Base-by-base conservation (phyloP, 2,329 filamentous ascomycete genomes). In the Annulohypoxylon truncatum region DNA sequence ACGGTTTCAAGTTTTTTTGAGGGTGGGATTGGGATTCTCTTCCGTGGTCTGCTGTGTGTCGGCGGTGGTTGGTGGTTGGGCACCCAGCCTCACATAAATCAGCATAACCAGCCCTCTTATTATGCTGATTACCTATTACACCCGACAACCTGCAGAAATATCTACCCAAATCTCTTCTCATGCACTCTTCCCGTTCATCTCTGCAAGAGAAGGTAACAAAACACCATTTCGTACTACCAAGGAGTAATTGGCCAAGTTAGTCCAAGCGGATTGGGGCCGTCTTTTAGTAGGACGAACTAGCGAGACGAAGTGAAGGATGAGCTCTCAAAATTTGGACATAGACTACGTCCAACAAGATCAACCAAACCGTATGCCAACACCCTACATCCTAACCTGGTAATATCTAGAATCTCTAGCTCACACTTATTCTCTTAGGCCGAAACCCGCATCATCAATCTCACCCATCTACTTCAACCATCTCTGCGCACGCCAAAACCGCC, bases 291-390 rank as follows among this genome's bases (percentile, higher is more conserved):
- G 42, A 50, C 26, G 50, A 31, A 44, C 35, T 29, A 44, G 26
- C 24, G 64, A 51, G 51, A 50, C 64, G 50, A 54, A 70, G 59
- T 31, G 35, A 62, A 71, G 61, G n/a, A 72, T 73, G 72, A 71
- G 64, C 64, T 70, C 67, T 65, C 62, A 70, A 29, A 68, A 68
- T 57, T 55, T 67, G 53, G 57, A 50, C 60, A 57, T 56, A 52
- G 66, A 72, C 40, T 64, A 70, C 59, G 70, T 72, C 65, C 70
- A 73, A 53, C 65, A 5, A 40, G 18, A 40, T 20, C 35, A 18
- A 40, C 35, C n/a, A 42, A 42, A 42, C 10, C 61, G 73, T 74
- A 68, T 66, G 73, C 62, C 18, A 60, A 64, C 42, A 69, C 65
- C 15, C 44, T 7, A 18, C 35, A 18, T 13, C 9, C 6, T 9